Evolutionary conservation across 768 basidiomycete genomes (phyloP), one percentile per base, ranked within the genome.

Genomic region (Tricholoma matsutake): DNA sequence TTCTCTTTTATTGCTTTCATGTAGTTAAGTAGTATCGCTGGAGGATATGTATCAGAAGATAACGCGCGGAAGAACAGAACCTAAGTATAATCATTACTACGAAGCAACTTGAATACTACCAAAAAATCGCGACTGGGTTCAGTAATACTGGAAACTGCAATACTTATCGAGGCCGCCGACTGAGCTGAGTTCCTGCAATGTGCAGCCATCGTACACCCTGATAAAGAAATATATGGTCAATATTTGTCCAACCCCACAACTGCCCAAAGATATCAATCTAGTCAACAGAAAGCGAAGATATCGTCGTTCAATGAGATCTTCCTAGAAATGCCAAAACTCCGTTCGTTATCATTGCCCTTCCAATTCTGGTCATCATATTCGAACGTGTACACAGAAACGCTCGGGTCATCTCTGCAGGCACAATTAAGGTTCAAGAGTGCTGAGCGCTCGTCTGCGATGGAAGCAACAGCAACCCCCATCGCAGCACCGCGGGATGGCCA

Each of bases 401-500:
- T 70, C 13, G 61, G 67, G 56, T 75, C 75, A 54, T 70, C 66
- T 8, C 67, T 61, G 49, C 64, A 65, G 5, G 74, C 76, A 58
- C 76, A 78, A 63, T 76, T 78, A n/a, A 78, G 64, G 29, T 68
- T 75, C 8, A 65, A 54, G 9, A 78, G 60, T 1, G 77, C 78
- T 16, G 65, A 69, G 16, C 64, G 64, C 56, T 78, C 75, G 59
- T 79, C 71, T 0, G 14, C 55, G 7, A 72, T 49, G 0, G 75
- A 75, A 7, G 75, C 66, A 5, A 70, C 72, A 1, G 75, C 78
- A 0, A 53, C 67, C 20, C 75, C 72, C 39, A 64, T 62, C 10
- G 55, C 62, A 4, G 59, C 53, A 4, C 78, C 78, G 25, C 76
- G 69, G 8, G 78, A 78, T 13, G 78, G 76, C 77, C 76, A 79